A percentile compares a stretch with the other conserved stretches of the same genome.
These are phyloP conservation scores for Prunella vulgaris DNA, from an alignment of 257 asterid genomes.

Conservation along the genomic window DNA sequence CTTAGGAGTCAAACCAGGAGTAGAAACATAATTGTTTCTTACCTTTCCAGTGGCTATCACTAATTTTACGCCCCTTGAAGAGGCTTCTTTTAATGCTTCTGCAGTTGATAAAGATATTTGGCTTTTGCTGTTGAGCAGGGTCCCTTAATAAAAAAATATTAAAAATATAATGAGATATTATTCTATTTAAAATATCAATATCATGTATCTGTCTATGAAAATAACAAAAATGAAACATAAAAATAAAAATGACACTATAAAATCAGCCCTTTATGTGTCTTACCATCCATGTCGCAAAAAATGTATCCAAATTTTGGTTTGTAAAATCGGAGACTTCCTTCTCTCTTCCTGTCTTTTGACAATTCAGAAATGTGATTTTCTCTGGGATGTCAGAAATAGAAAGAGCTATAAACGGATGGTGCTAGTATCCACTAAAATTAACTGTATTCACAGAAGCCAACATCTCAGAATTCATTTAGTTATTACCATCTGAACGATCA, in stretches of 20 bases:
- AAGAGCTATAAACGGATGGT: slow-evolving; percentile 34
- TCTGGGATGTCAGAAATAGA: slow-evolving; percentile 43
- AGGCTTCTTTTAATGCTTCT: slow-evolving; percentile 80
- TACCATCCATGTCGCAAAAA: slow-evolving; percentile 99
- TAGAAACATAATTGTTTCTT: slow-evolving; percentile 24
- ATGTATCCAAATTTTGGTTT: slow-evolving; percentile 80
- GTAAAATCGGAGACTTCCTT: slow-evolving; percentile 94
- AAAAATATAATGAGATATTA: slow-evolving; percentile 16
- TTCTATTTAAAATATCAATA: neutral
- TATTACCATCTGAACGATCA: slow-evolving; percentile 63
- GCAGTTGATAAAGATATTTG: slow-evolving; percentile 66
- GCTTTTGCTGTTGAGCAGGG: slow-evolving; percentile 96
- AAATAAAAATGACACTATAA: neutral
- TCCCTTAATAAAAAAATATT: slow-evolving; percentile 43
- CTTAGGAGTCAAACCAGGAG: slow-evolving; percentile 11
- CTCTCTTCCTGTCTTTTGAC: slow-evolving; percentile 98
- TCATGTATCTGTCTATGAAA: neutral
- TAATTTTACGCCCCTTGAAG: slow-evolving; percentile 88
- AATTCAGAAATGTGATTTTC: slow-evolving; percentile 54
- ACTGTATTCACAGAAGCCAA: slow-evolving; percentile 5
- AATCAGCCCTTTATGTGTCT: slow-evolving; percentile 21
- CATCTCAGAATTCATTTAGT: slow-evolving; percentile 17
- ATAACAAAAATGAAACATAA: neutral
- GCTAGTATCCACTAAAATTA: slow-evolving; percentile 18
- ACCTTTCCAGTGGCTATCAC: slow-evolving; percentile 99